Percentiles rank a stretch among this genome's conserved stretches.
These are phyloP conservation scores for Acer saccharum DNA, from an alignment of 345 rosid species.

Conservation along the genomic window DNA sequence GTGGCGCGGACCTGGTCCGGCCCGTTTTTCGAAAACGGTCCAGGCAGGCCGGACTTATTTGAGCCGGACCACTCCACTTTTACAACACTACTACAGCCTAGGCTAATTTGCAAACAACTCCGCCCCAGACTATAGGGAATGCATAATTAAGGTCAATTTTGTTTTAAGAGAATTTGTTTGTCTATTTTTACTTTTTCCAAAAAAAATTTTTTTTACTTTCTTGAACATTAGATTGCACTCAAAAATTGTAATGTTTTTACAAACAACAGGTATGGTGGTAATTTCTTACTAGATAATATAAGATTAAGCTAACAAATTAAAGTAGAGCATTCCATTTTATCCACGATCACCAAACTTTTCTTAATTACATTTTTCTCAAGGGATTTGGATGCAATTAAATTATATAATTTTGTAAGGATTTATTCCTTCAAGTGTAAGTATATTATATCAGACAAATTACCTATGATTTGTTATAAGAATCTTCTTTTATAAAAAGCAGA, in stretches of 20 bases:
- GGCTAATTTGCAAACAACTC: too few relatives aligned
- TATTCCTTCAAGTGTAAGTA: neutral
- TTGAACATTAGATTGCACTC: neutral
- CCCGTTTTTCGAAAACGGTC: too few relatives aligned
- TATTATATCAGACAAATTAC: neutral
- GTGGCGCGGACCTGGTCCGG: too few relatives aligned
- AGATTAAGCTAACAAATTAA: neutral
- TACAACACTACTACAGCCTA: too few relatives aligned
- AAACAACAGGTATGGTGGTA: neutral
- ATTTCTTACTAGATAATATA: neutral
- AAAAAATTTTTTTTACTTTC: too few relatives aligned
- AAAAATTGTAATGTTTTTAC: neutral
- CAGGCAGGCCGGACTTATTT: too few relatives aligned
- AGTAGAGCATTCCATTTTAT: too few relatives aligned
- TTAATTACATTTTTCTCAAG: neutral
- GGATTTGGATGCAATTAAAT: neutral
- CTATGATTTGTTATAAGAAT: neutral
- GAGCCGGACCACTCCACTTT: too few relatives aligned
- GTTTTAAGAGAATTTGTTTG: neutral
- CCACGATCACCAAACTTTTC: neutral
- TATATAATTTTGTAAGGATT: neutral
- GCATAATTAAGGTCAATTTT: neutral
- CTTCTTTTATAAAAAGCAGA: neutral
- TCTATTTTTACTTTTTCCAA: too few relatives aligned
- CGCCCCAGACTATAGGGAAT: too few relatives aligned